Percentiles rank a stretch among this genome's conserved stretches.
These are phyloP conservation scores for Stromatinia cepivora DNA, from an alignment of 2,329 filamentous ascomycete species.

Conservation along the genomic window DNA sequence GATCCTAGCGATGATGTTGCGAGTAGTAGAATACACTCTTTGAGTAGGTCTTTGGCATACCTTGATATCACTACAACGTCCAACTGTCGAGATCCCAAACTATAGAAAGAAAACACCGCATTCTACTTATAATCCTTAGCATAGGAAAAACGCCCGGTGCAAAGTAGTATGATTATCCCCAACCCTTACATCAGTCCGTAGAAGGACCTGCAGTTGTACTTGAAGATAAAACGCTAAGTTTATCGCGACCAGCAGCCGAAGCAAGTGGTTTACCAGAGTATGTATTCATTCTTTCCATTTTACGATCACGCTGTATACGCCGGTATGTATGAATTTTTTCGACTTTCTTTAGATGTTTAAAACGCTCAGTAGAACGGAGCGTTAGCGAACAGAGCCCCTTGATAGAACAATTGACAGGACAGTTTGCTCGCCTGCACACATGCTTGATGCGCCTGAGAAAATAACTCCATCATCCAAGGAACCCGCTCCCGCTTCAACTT, in stretches of 20 bases:
- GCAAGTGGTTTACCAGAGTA: not conserved
- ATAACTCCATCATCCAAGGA: slow-evolving; percentile 26
- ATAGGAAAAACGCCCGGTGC: not conserved
- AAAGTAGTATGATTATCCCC: not conserved
- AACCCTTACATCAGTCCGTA: not conserved
- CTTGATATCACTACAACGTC: not conserved
- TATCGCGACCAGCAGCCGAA: not conserved
- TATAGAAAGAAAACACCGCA: not conserved
- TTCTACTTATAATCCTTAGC: not conserved
- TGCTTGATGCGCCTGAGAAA: not conserved
- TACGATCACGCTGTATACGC: not conserved
- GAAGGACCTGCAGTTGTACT: not conserved
- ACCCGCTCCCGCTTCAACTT: slow-evolving; percentile 44
- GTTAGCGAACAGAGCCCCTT: not conserved
- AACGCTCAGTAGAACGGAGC: not conserved
- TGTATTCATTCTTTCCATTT: not conserved
- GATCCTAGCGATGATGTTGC: not conserved
- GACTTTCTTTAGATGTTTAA: not conserved
- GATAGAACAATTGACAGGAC: not conserved
- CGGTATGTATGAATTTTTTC: not conserved
- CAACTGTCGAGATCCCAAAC: not conserved
- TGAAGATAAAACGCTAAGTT: not conserved
- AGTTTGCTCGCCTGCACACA: not conserved
- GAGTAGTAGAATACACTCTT: not conserved
- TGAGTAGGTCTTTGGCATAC: too few relatives aligned